Evolutionary conservation across 805 yeast genomes (phyloP).

Genomic region (Starmerella apis): DNA sequence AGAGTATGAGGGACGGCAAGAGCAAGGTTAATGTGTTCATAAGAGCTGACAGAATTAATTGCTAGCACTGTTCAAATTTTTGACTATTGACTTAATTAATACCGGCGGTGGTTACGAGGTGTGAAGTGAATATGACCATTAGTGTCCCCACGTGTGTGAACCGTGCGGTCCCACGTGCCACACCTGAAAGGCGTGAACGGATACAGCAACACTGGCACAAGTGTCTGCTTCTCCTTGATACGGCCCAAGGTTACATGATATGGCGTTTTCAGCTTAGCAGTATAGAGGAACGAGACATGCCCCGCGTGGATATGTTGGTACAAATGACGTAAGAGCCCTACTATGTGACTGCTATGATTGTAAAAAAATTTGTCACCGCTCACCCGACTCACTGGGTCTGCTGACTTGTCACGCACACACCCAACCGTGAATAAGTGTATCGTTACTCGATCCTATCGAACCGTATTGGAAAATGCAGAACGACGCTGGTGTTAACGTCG

Average conservation of each 20-base stretch:
- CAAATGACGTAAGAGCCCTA: slow-evolving; percentile 17
- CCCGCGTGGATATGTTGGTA: too few relatives aligned
- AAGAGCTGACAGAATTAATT: too few relatives aligned
- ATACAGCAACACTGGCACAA: neutral
- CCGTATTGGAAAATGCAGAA: slow-evolving; percentile 67
- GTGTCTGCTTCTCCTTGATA: too few relatives aligned
- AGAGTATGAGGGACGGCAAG: too few relatives aligned
- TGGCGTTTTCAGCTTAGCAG: too few relatives aligned
- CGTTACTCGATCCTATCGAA: neutral
- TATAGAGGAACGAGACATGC: too few relatives aligned
- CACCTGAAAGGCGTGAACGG: neutral
- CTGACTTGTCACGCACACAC: neutral
- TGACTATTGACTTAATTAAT: too few relatives aligned
- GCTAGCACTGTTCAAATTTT: too few relatives aligned
- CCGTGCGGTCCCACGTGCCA: neutral
- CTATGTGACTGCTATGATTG: neutral
- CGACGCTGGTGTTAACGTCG: slow-evolving; percentile 99
- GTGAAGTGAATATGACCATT: neutral
- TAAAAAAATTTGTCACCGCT: neutral
- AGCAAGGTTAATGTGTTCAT: too few relatives aligned
- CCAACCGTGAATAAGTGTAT: slow-evolving; percentile 6
- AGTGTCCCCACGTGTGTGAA: neutral
- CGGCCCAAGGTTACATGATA: too few relatives aligned
- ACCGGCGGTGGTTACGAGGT: neutral
- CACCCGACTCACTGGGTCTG: slow-evolving; percentile 4